Conservation (phyloP, 2,329 filamentous ascomycete genomes). For the Botrytis squamosa region DNA sequence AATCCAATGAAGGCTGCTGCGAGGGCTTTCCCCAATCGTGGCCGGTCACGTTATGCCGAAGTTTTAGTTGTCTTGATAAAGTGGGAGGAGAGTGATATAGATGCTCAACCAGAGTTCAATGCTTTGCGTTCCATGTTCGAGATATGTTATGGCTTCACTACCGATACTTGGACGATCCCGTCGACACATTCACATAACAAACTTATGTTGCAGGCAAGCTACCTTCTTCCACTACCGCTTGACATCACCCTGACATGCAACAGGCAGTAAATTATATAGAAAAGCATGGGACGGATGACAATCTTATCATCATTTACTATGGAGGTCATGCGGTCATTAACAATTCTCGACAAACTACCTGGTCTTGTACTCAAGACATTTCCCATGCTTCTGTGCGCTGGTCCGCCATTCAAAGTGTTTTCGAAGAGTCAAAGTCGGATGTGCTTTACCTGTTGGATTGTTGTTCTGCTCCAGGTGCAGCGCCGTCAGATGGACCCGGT, state of each 20-base stretch:
- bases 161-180: constrained; percentile 32
- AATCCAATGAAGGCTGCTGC: constrained; percentile 27
- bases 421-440: constrained; percentile 28
- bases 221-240: background rate
- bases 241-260: constrained; percentile 10
- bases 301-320: constrained; percentile 33
- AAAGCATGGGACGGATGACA: constrained; percentile 26
- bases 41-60: constrained; percentile 30
- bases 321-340: constrained; percentile 31
- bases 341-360: constrained; percentile 27
- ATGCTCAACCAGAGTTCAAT: constrained; percentile 27
- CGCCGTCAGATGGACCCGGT: constrained; percentile 22
- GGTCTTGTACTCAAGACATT: constrained; percentile 24
- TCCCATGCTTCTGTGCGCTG: constrained; percentile 27
- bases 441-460: constrained; percentile 29
- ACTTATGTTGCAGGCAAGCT: constrained; percentile 29
- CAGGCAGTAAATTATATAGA: constrained; percentile 29
- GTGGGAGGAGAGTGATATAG: constrained; percentile 32
- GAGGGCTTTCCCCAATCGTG: constrained; percentile 31
- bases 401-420: constrained; percentile 31
- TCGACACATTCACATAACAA: constrained; percentile 29
- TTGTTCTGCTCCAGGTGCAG: constrained; percentile 28
- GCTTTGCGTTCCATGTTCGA: constrained; percentile 29
- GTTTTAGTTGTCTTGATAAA: constrained; percentile 30
- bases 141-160: constrained; percentile 30